A percentile compares a stretch with the other conserved stretches of the same genome.
These are phyloP conservation scores for Leptographium radiaticola DNA, from an alignment of 2,329 filamentous ascomycete genomes.

Conservation along the genomic window DNA sequence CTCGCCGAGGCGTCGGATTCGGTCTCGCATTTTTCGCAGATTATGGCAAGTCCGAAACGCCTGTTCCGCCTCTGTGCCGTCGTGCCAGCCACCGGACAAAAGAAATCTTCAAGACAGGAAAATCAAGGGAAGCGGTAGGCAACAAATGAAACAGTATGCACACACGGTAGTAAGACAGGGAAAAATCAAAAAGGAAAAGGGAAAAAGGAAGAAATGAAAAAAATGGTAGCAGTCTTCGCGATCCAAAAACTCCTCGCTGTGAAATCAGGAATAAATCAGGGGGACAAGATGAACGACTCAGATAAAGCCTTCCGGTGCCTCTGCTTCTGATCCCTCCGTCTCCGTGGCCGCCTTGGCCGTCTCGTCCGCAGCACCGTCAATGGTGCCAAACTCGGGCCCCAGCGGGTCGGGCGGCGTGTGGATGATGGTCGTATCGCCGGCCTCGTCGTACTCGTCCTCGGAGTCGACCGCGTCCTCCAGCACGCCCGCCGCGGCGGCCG, in stretches of 20 bases:
- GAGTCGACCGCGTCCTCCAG: not conserved
- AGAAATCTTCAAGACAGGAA: not conserved
- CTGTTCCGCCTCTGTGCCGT: not conserved
- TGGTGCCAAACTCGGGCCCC: not conserved
- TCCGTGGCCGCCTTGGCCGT: not conserved
- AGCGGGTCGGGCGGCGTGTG: slow-evolving; percentile 15
- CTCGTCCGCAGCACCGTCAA: not conserved
- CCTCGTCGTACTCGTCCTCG: slow-evolving; percentile 10
- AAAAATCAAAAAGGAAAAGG: not conserved
- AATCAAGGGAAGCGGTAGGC: not conserved
- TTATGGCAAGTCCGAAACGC: not conserved
- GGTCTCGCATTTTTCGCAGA: not conserved
- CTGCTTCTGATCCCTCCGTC: not conserved
- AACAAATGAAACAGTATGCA: not conserved
- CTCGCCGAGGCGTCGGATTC: not conserved
- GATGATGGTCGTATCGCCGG: slow-evolving; percentile 14
- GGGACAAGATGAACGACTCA: not conserved
- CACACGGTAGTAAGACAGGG: not conserved
- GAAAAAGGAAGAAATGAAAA: not conserved
- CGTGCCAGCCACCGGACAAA: not conserved
- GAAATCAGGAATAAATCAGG: not conserved
- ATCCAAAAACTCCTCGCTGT: slow-evolving; percentile 3
- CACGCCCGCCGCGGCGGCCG: not conserved
- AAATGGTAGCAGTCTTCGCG: not conserved
- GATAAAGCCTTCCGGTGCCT: not conserved